phyloP scores from a whole-genome alignment of 139 green algal genomes.

The Desmodesmus armatus region DNA sequence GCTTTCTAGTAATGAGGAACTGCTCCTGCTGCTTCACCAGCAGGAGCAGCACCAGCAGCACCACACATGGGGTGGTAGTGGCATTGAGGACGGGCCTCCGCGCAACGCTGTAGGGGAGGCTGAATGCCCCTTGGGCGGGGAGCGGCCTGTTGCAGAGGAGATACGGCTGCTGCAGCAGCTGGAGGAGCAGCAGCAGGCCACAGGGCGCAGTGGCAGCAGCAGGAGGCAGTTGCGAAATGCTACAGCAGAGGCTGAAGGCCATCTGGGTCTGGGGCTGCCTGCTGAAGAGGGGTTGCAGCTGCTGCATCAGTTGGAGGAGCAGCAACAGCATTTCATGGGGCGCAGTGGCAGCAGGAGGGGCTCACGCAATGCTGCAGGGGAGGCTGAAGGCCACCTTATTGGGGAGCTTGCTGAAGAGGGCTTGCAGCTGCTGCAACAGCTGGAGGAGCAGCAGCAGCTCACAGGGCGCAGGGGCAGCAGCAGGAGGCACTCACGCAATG shows the following conservation, averaged over 20 bases:
- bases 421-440: not conserved
- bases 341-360: too few relatives aligned
- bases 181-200: not conserved
- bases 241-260: not conserved
- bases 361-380: too few relatives aligned
- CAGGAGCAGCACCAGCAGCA: constrained; percentile 14
- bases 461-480: not conserved
- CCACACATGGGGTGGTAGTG: too few relatives aligned
- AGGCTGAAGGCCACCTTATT: not conserved
- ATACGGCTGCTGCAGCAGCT: too few relatives aligned
- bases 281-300: not conserved
- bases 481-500: not conserved
- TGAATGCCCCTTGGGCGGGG: not conserved
- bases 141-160: not conserved
- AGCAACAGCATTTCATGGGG: not conserved
- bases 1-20: too few relatives aligned
- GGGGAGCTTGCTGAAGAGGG: not conserved
- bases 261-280: not conserved
- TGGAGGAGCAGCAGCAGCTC: not conserved
- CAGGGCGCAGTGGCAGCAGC: not conserved
- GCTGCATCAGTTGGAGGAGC: not conserved
- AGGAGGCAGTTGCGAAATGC: not conserved
- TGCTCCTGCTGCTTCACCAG: not conserved
- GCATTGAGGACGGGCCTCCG: too few relatives aligned
- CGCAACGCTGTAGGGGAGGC: too few relatives aligned